Base-by-base conservation (phyloP, 1,284 basidiomycete genomes). In the Sanghuangporus baumii region DNA sequence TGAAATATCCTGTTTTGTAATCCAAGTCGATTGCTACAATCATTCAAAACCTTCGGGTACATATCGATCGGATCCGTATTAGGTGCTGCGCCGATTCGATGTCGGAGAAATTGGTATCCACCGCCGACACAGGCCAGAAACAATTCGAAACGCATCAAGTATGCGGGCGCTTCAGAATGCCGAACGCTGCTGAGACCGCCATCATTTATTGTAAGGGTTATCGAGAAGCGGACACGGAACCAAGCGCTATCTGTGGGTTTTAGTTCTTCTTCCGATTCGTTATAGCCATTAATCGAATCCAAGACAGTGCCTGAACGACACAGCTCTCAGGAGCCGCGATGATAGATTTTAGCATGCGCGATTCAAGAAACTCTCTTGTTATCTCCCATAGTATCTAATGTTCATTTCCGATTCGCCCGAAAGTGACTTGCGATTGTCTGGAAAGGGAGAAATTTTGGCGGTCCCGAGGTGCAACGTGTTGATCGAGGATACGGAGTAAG, bases 281-380 rank as follows among this genome's bases (percentile, higher is more conserved):
- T 31, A 5, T 31, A 31, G 5, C 26, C 26, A 31, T 31, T 31
- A 48, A 20, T 23, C 47, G 23, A 48, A 48, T 48, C 5, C 23
- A 48, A 48, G 4, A 20, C 47, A 23, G n/a, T 20, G 47, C 11
- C 47, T 18, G 47, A 6, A 20, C 47, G 20, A 20, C 47, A 48
- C 47, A 48, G 47, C 47, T 48, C 16, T 48, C 47, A 48, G 47
- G 51, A 52, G 51, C 51, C 51, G 51, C 51, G 51, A 52, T 31
- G 11, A 52, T 52, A 34, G 2, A 23, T 48, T 9, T 43, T 3
- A 12, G 12, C 47, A 23, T 48, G 47, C 18, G 47, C 47, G 3
- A 20, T 14, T 48, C 23, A 16, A 31, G 47, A 48, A 16, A 23
- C 6, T 20, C 16, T 20, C 18, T 4, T 20, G 9, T 18, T 31